These are phyloP conservation scores for Ascochyta pisi DNA, from an alignment of 2,329 filamentous ascomycete genomes.

Conservation along the genomic window DNA sequence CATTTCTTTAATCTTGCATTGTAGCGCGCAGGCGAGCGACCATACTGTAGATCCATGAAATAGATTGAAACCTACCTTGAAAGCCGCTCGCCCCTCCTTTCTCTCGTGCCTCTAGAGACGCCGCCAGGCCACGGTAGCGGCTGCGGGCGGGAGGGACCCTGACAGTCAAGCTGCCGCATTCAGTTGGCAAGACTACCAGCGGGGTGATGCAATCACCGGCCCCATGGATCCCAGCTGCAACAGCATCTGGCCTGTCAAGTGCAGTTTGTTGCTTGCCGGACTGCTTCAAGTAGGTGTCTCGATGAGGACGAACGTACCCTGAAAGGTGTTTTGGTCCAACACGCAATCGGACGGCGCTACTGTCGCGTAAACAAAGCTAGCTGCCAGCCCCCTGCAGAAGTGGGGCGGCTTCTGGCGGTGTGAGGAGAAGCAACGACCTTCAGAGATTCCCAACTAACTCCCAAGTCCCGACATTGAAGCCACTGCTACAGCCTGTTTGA, in stretches of 20 bases:
- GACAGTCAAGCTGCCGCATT: conserved; percentile 1
- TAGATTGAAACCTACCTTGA: background rate
- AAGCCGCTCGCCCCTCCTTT: background rate
- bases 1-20: conserved; percentile 1
- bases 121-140: conserved; percentile 4
- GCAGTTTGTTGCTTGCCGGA: background rate
- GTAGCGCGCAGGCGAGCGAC: background rate
- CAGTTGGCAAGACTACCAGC: background rate
- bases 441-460: conserved; percentile 24
- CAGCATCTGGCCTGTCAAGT: background rate
- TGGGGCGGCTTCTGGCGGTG: conserved; percentile 18
- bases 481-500: conserved; percentile 44
- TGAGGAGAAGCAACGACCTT: conserved; percentile 16
- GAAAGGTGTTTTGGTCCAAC: conserved; percentile 2
- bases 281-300: conserved; percentile 1
- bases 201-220: background rate
- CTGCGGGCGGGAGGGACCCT: conserved; percentile 7
- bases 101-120: background rate
- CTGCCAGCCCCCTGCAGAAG: conserved; percentile 9
- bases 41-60: conserved; percentile 2
- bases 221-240: background rate
- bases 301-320: background rate
- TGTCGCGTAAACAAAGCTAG: conserved; percentile 20
- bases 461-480: conserved; percentile 22
- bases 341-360: conserved; percentile 7